phyloP scores from a whole-genome alignment of 192 early-diverging fungal species.

The Paraglomus occultum region DNA sequence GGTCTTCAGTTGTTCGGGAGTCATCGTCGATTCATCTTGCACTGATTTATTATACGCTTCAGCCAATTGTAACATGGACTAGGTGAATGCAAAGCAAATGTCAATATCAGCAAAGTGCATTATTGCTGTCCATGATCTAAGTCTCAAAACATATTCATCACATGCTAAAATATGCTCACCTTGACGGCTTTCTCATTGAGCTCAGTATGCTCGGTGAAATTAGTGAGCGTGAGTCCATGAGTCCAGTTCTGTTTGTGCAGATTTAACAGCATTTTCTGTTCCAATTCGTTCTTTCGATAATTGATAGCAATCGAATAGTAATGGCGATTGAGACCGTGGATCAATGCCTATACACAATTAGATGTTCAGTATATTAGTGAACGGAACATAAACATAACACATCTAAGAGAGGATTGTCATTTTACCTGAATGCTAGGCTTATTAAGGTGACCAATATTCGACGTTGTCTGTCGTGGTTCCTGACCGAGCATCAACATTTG shows the following conservation, averaged over 20 bases:
- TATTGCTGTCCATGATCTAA: not conserved
- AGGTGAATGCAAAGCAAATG: not conserved
- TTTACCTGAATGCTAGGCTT: slow-evolving; percentile 91
- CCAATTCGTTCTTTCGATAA: slow-evolving; percentile 99
- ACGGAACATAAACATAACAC: not conserved
- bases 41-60: slow-evolving; percentile 98
- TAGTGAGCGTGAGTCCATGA: slow-evolving; percentile 79
- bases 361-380: not conserved
- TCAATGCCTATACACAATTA: slow-evolving; percentile 61
- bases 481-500: slow-evolving; percentile 80
- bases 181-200: slow-evolving; percentile 84
- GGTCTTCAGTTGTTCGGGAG: slow-evolving; percentile 90
- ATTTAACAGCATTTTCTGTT: slow-evolving; percentile 99
- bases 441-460: slow-evolving; percentile 97
- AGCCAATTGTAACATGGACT: slow-evolving; percentile 86
- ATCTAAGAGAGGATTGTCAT: not conserved
- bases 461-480: slow-evolving; percentile 97
- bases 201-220: slow-evolving; percentile 81
- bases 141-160: not conserved
- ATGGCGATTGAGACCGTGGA: slow-evolving; percentile 97
- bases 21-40: slow-evolving; percentile 93
- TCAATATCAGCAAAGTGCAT: slow-evolving; percentile 13
- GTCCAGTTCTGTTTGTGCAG: slow-evolving; percentile 99
- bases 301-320: slow-evolving; percentile 99
- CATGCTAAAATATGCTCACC: slow-evolving; percentile 42